A percentile compares a stretch with the other conserved stretches of the same genome.
Evolutionary conservation across 768 basidiomycete species (phyloP).

Genomic region (Hemileccinum impolitum): DNA sequence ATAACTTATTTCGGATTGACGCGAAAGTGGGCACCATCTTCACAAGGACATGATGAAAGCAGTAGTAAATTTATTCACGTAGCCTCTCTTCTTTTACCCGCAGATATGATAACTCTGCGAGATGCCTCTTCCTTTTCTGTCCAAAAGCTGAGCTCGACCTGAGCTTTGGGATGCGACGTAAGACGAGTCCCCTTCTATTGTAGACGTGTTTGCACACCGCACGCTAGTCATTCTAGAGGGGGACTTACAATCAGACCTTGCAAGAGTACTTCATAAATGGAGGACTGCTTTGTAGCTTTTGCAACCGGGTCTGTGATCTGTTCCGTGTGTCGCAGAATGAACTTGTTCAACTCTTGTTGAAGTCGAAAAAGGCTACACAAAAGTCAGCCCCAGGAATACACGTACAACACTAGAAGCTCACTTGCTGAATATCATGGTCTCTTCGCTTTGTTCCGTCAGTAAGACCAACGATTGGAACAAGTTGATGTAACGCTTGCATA

Average conservation of each 20-base stretch:
- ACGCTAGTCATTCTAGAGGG: neutral
- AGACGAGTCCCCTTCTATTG: slow-evolving; percentile 63
- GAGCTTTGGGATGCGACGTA: slow-evolving; percentile 79
- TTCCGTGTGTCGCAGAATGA: slow-evolving; percentile 70
- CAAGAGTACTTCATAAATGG: slow-evolving; percentile 73
- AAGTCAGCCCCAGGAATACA: neutral
- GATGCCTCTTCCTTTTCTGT: slow-evolving; percentile 82
- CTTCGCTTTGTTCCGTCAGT: slow-evolving; percentile 80
- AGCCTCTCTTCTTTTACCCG: slow-evolving; percentile 29
- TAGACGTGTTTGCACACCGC: neutral
- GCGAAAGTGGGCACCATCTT: slow-evolving; percentile 15
- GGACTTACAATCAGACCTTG: slow-evolving; percentile 70
- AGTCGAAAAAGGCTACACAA: slow-evolving; percentile 70
- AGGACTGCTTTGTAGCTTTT: slow-evolving; percentile 65
- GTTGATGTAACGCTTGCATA: slow-evolving; percentile 72
- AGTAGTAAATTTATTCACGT: slow-evolving; percentile 18
- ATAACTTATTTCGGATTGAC: slow-evolving; percentile 21
- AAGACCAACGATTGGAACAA: slow-evolving; percentile 83
- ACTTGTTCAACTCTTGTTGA: slow-evolving; percentile 75
- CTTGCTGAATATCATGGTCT: slow-evolving; percentile 97
- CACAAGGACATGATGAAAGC: slow-evolving; percentile 9
- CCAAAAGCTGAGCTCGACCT: slow-evolving; percentile 86
- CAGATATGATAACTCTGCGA: slow-evolving; percentile 50
- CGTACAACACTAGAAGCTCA: slow-evolving; percentile 35
- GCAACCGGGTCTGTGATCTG: slow-evolving; percentile 59